A percentile compares a stretch with the other conserved stretches of the same genome.
Conservation (phyloP, 257 asterid species). For the Jasminum sambac region DNA sequence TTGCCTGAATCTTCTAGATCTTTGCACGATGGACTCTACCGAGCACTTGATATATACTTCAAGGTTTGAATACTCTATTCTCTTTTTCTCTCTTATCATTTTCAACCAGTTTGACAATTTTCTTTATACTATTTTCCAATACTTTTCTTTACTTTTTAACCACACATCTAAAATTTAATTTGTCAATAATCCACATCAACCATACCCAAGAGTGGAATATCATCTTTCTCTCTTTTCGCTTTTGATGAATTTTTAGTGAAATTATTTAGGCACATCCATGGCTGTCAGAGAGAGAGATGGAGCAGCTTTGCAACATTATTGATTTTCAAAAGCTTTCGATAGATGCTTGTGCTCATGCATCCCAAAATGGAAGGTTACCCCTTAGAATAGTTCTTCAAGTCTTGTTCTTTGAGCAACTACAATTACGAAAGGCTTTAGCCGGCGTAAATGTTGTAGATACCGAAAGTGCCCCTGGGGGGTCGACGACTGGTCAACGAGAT, state of each 20-base stretch:
- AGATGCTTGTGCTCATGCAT: conserved; percentile 98
- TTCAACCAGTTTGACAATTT: no score
- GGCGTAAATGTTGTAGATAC: conserved; percentile 68
- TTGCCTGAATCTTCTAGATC: conserved; percentile 86
- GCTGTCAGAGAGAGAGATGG: conserved; percentile 78
- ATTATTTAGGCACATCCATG: conserved; percentile 77
- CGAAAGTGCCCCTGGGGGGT: conserved; percentile 63
- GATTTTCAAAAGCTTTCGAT: conserved; percentile 91
- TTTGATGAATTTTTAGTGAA: conserved; percentile 19
- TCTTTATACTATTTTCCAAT: no score
- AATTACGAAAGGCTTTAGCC: conserved; percentile 76
- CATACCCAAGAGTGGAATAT: no score
- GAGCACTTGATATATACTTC: conserved; percentile 83
- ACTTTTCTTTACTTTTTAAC: no score
- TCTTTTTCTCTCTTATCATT: no score
- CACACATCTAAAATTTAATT: no score
- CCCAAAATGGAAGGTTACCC: conserved; percentile 86
- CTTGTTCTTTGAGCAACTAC: conserved; percentile 93
- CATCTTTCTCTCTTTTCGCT: not conserved
- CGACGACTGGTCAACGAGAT: conserved; percentile 56
- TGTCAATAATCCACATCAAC: no score
- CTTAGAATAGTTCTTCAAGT: conserved; percentile 87
- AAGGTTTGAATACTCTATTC: conserved; percentile 57
- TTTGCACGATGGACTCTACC: conserved; percentile 91
- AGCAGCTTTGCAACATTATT: conserved; percentile 70